Evolutionary conservation across 2,329 filamentous ascomycete genomes (phyloP).

Genomic region (Fusarium secorum): DNA sequence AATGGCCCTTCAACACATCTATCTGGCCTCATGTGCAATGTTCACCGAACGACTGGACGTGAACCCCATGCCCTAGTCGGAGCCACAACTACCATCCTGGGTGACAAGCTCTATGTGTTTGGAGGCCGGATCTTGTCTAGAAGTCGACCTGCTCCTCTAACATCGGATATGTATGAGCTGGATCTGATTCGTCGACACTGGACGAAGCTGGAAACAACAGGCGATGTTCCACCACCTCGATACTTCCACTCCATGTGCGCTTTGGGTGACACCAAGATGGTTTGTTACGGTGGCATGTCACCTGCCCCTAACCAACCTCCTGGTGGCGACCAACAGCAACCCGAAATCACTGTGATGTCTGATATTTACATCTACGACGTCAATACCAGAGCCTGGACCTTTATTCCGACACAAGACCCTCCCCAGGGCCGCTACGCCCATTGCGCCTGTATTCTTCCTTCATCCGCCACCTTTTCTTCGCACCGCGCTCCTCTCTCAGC

Average conservation of each 20-base stretch:
- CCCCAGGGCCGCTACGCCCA: slow-evolving; percentile 97
- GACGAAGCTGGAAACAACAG: slow-evolving; percentile 85
- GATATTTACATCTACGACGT: slow-evolving; percentile 97
- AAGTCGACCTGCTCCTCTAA: slow-evolving; percentile 80
- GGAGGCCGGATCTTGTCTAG: slow-evolving; percentile 88
- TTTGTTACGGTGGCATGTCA: slow-evolving; percentile 99
- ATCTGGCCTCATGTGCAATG: slow-evolving; percentile 74
- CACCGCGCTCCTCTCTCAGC: slow-evolving; percentile 84
- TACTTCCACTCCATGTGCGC: slow-evolving; percentile 98
- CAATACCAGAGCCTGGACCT: slow-evolving; percentile 82
- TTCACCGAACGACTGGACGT: slow-evolving; percentile 85
- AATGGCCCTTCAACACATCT: slow-evolving; percentile 64
- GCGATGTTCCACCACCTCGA: slow-evolving; percentile 86
- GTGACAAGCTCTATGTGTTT: slow-evolving; percentile 97
- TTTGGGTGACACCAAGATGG: slow-evolving; percentile 92
- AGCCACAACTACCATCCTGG: slow-evolving; percentile 92
- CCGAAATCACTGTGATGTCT: slow-evolving; percentile 96
- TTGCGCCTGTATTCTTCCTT: slow-evolving; percentile 91
- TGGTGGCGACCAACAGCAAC: slow-evolving; percentile 64
- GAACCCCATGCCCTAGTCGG: slow-evolving; percentile 93
- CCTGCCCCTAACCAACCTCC: slow-evolving; percentile 66
- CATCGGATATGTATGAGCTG: slow-evolving; percentile 90
- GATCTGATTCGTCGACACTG: slow-evolving; percentile 92
- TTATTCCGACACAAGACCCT: slow-evolving; percentile 78
- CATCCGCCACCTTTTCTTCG: slow-evolving; percentile 86